Evolutionary conservation across 2,329 filamentous ascomycete genomes (phyloP).

Genomic region (Claviceps sp.): DNA sequence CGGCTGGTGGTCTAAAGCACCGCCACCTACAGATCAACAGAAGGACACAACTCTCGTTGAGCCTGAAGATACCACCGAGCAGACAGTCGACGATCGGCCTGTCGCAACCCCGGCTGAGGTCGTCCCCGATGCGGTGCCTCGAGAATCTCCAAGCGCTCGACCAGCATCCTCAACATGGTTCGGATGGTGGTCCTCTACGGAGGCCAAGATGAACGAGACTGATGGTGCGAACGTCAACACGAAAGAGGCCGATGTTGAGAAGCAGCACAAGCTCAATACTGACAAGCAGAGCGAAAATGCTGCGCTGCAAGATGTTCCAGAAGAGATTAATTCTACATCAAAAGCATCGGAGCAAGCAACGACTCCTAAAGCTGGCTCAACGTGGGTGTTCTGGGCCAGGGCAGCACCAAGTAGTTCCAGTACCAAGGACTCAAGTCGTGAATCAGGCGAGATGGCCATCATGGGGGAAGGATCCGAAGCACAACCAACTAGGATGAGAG

Average conservation of each 20-base stretch:
- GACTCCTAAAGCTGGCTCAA: constrained; percentile 43
- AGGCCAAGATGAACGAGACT: constrained; percentile 4
- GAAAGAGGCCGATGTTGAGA: constrained; percentile 1
- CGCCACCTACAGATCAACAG: constrained; percentile 10
- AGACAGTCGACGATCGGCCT: constrained; percentile 9
- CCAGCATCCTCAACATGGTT: constrained; percentile 24
- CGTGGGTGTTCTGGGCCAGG: constrained; percentile 72
- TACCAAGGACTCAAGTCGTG: constrained; percentile 19
- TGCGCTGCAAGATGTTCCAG: constrained; percentile 28
- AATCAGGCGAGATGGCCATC: constrained; percentile 41
- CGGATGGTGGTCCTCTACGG: constrained; percentile 22
- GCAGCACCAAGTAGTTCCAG: constrained; percentile 30
- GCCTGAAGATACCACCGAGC: constrained; percentile 3
- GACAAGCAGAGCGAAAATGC: constrained; percentile 23
- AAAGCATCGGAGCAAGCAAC: constrained; percentile 17
- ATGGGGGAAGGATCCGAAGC: constrained; percentile 43
- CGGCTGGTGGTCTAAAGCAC: constrained; percentile 32
- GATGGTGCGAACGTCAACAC: constrained; percentile 3
- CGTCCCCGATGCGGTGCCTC: constrained; percentile 8
- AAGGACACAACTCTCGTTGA: constrained; percentile 8
- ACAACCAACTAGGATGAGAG: constrained; percentile 34
- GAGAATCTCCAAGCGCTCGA: constrained; percentile 6
- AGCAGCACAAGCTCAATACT: not conserved
- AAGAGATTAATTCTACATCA: constrained; percentile 14
- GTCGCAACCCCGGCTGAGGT: constrained; percentile 12